Base-by-base conservation (phyloP, 2,329 filamentous ascomycete genomes). In the Zasmidium cellare region DNA sequence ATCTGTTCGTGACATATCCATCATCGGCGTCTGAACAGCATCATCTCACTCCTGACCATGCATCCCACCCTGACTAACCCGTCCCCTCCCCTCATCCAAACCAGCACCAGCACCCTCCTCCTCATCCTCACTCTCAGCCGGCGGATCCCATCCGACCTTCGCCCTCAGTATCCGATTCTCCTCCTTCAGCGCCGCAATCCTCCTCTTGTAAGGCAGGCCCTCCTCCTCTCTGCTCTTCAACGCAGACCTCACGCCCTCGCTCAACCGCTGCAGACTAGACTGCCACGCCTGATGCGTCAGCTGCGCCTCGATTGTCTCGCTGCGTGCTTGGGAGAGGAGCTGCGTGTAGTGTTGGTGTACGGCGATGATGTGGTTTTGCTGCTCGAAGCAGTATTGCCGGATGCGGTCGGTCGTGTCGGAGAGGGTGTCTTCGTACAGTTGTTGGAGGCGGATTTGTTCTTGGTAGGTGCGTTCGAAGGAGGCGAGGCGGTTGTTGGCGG, bases 271-370 rank as follows among this genome's bases (percentile, higher is more conserved):
- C 56, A 81, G 57, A 1, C 76, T 73, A 2, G 76, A 76, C 64
- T 82, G 79, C 79, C 79, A 81, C 47, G 76, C 75, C 50, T 78
- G 75, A 57, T 81, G 78, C 56, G 77, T 77, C 19, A 80, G 67
- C 44, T 80, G 72, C 53, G 80, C 67, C 53, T 79, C 74, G 59
- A 80, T 73, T 45, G 74, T 76, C 46, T 77, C 76, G 11, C 69
- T 70, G 46, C 79, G 74, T 35, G 77, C 74, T 46, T 75, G 66
- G 22, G 79, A 73, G 11, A 81, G 69, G 6, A 80, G 71, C 1
- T 62, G 60, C 19, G 76, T 75, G 70, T 82, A 82, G 69, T 81
- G 78, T 53, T 77, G 75, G 64, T 81, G 78, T 6, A 80, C 68
- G 0, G 76, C 71, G 38, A 77, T 67, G 41, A 77, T 74, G 59